Percentiles rank a stretch among this genome's conserved stretches.
phyloP scores from a whole-genome alignment of 768 basidiomycete genomes.

The Agrocybe pediades region DNA sequence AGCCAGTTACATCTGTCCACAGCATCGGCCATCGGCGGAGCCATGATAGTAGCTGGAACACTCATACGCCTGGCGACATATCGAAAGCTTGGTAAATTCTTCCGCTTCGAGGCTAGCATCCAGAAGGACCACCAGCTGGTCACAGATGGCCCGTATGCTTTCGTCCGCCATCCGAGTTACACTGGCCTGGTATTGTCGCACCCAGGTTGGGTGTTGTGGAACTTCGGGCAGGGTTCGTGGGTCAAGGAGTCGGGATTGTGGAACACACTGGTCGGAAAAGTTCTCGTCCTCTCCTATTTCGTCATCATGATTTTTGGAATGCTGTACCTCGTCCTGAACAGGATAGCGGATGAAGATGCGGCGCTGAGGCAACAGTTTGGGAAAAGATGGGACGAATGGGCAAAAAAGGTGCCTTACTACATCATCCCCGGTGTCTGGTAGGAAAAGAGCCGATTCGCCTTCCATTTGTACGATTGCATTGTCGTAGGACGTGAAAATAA shows the following conservation, averaged over 20 bases:
- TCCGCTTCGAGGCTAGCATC: constrained; percentile 30
- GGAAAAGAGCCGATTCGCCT: neutral
- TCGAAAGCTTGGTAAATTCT: constrained; percentile 17
- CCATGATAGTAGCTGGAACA: constrained; percentile 10
- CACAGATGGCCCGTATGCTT: constrained; percentile 41
- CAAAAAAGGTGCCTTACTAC: constrained; percentile 41
- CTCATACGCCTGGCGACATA: constrained; percentile 13
- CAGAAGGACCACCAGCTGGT: constrained; percentile 42
- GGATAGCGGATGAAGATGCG: constrained; percentile 45
- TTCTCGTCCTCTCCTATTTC: constrained; percentile 23
- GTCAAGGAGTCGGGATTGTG: constrained; percentile 24
- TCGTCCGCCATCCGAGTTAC: constrained; percentile 49
- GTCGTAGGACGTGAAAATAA: neutral
- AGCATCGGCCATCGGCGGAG: constrained; percentile 2
- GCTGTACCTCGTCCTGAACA: constrained; percentile 12
- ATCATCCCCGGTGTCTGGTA: constrained; percentile 50
- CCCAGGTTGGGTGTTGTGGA: constrained; percentile 13
- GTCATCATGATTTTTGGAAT: constrained; percentile 27
- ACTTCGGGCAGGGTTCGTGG: constrained; percentile 17
- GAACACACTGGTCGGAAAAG: constrained; percentile 27
- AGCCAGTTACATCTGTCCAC: constrained; percentile 3
- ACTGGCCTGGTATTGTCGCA: constrained; percentile 30
- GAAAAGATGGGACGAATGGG: constrained; percentile 44
- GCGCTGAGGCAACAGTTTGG: constrained; percentile 39
- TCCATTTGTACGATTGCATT: too few relatives aligned